Percentiles rank a stretch among this genome's conserved stretches.
phyloP scores from a whole-genome alignment of 73 alveolate genomes.

The Tetrahymena malaccensis region DNA sequence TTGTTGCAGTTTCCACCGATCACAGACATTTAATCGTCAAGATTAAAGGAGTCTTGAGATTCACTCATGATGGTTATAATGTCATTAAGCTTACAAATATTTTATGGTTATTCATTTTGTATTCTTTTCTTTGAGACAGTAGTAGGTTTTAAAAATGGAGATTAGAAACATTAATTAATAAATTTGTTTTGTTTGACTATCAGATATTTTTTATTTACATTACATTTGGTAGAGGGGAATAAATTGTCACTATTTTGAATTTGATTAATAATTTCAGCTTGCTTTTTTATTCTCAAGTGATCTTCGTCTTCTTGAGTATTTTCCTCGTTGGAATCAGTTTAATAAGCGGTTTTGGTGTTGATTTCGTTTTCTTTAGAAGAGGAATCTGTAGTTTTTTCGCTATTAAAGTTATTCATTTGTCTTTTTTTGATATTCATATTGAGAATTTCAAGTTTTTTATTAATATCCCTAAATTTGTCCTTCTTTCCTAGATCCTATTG shows the following conservation, averaged over 20 bases:
- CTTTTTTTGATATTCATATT: not conserved
- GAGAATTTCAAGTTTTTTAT: not conserved
- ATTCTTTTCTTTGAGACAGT: not conserved
- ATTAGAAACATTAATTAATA: not conserved
- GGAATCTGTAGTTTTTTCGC: not conserved
- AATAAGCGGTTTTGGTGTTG: not conserved
- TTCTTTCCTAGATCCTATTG: not conserved
- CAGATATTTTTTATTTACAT: not conserved
- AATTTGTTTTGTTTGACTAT: not conserved
- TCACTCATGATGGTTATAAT: not conserved
- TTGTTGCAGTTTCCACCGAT: not conserved
- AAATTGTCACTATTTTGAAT: not conserved
- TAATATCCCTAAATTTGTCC: not conserved
- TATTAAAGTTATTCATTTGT: not conserved
- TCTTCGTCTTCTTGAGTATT: not conserved
- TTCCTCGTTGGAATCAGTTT: not conserved
- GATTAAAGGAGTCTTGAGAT: not conserved
- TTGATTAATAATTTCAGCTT: not conserved
- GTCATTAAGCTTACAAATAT: not conserved
- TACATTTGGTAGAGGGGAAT: not conserved
- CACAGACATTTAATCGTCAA: not conserved
- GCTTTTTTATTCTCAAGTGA: not conserved
- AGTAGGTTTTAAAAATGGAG: not conserved
- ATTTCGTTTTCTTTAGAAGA: not conserved
- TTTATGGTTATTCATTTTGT: not conserved